Evolutionary conservation across 1,139 yeast genomes (phyloP).

Genomic region (Hemisphaericaspora lyxosophila): DNA sequence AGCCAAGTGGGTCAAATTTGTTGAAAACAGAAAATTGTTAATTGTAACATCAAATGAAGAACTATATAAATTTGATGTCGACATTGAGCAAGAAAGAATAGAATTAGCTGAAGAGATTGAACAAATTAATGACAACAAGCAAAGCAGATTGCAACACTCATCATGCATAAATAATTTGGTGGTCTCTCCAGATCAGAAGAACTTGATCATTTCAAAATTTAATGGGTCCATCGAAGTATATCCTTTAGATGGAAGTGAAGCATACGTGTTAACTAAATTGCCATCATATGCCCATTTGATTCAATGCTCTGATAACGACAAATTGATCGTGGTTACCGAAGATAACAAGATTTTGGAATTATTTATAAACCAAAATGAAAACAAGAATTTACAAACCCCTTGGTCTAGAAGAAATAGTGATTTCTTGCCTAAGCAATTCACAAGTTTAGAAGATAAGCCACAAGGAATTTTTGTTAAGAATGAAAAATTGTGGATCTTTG

Average conservation of each 20-base stretch:
- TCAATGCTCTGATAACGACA: constrained; percentile 48
- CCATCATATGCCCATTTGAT: constrained; percentile 65
- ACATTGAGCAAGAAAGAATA: constrained; percentile 23
- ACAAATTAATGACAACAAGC: constrained; percentile 23
- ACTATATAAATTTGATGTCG: constrained; percentile 48
- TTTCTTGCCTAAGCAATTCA: constrained; percentile 65
- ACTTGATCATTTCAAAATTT: constrained; percentile 57
- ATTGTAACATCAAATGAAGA: constrained; percentile 69
- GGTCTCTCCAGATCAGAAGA: constrained; percentile 43
- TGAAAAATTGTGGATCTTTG: constrained; percentile 73
- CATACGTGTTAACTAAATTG: constrained; percentile 46
- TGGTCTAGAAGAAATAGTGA: constrained; percentile 86
- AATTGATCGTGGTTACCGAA: constrained; percentile 66
- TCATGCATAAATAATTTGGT: constrained; percentile 52
- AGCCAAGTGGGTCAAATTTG: constrained; percentile 52
- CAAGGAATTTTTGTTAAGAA: constrained; percentile 61
- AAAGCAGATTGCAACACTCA: constrained; percentile 28
- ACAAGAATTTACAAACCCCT: constrained; percentile 49
- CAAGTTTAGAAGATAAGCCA: constrained; percentile 64
- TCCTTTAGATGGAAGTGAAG: constrained; percentile 20
- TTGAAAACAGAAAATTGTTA: constrained; percentile 45
- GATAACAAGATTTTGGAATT: constrained; percentile 79
- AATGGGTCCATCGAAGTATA: constrained; percentile 66
- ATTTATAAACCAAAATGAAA: constrained; percentile 27
- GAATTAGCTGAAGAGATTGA: constrained; percentile 43